These are phyloP conservation scores for Diaporthe vexans DNA, from an alignment of 2,329 filamentous ascomycete genomes.

Conservation along the genomic window DNA sequence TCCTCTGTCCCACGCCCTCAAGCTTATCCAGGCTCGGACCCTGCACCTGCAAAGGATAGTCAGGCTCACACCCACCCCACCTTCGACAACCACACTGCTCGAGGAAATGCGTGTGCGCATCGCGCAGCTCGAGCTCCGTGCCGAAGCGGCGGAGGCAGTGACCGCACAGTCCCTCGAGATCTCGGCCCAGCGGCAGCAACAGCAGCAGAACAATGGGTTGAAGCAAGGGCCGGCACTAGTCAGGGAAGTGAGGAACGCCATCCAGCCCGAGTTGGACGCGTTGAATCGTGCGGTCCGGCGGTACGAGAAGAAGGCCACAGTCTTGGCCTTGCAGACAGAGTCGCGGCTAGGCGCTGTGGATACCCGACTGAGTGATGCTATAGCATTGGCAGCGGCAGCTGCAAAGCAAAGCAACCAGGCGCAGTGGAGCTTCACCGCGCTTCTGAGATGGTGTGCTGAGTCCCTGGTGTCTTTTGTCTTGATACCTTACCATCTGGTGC, in stretches of 20 bases:
- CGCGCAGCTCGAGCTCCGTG: slow-evolving; percentile 75
- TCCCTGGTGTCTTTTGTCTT: slow-evolving; percentile 52
- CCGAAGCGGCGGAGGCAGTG: slow-evolving; percentile 54
- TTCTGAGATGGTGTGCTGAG: slow-evolving; percentile 56
- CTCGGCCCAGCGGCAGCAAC: slow-evolving; percentile 43
- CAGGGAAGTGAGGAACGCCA: slow-evolving; percentile 72
- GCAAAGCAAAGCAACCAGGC: slow-evolving; percentile 62
- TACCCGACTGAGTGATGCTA: slow-evolving; percentile 78
- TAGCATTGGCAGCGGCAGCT: slow-evolving; percentile 84
- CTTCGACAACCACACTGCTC: slow-evolving; percentile 57
- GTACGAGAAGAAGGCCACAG: slow-evolving; percentile 89
- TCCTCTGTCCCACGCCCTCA: slow-evolving; percentile 85
- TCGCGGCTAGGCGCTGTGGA: slow-evolving; percentile 81
- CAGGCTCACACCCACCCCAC: slow-evolving; percentile 62
- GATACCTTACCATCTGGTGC: slow-evolving; percentile 58
- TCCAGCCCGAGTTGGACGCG: slow-evolving; percentile 88
- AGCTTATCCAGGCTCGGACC: slow-evolving; percentile 83
- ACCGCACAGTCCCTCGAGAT: slow-evolving; percentile 43
- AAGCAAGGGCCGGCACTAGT: slow-evolving; percentile 61
- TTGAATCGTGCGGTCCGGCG: slow-evolving; percentile 89
- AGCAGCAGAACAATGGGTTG: slow-evolving; percentile 49
- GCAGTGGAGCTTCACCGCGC: slow-evolving; percentile 48
- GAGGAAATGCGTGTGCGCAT: slow-evolving; percentile 75
- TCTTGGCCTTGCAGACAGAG: slow-evolving; percentile 83
- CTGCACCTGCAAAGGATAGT: slow-evolving; percentile 85